Evolutionary conservation across 345 rosid species (phyloP), one percentile per base, ranked within the genome.

Genomic region (Heritiera littoralis): DNA sequence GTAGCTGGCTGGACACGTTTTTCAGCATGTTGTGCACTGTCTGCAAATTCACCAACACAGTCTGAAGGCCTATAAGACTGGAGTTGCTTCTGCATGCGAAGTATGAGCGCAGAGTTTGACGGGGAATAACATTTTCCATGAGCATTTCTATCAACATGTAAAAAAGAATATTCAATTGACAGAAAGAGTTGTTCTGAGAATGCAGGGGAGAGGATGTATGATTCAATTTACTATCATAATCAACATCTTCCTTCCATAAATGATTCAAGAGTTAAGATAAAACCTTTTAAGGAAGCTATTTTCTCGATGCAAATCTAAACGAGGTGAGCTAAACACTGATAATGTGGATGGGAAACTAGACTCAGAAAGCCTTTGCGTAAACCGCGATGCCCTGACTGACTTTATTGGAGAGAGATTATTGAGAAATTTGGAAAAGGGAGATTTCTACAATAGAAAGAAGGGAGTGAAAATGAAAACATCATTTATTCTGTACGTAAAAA

Each of bases 301-400:
- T 52, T 71, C 69, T 15, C 65, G 78, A 71, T 76, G 75, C 3
- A 30, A 72, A 68, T 79, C 83, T 20, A 71, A 3, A 38, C 40
- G 82, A n/a, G 86, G 88, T 14, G 90, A 82, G 59, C 66, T 61
- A 73, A 88, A 83, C 56, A 88, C 80, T 7, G 79, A 77, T 0
- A 65, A 59, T 4, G 83, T 84, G 30, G 72, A 51, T 6, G 83
- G 79, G 66, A 84, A 65, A 73, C 66, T 78, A 11, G 73, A 60
- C n/a, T 65, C 84, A 1, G 30, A 66, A 40, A 77, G 80, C 76
- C 84, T 77, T 28, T 64, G 83, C 1, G 41, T 41, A 67, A 59
- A 76, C 35, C 23, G 18, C 6, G 60, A 52, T 65, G 81, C 79
- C 74, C 81, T 84, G 28, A 20, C 81, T 3, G 80, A 78, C 72